Conservation (phyloP, 2,329 filamentous ascomycete genomes). For the Clarireedia homoeocarpa region DNA sequence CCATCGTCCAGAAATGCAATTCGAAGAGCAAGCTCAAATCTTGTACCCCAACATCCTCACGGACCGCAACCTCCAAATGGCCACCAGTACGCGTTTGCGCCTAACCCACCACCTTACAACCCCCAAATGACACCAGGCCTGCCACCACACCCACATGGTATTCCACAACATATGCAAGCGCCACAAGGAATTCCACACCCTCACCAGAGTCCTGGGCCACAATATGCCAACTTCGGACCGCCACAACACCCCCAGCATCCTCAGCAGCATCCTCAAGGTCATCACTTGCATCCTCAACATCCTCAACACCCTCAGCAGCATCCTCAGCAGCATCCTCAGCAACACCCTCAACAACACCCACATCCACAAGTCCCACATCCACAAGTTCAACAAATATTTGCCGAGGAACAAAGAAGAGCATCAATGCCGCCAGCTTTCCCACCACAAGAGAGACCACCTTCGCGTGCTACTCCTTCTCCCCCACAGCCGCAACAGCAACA, state of each 20-base stretch:
- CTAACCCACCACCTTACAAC: slow-evolving; percentile 80
- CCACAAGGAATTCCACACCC: slow-evolving; percentile 17
- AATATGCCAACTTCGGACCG: slow-evolving; percentile 36
- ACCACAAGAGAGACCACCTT: slow-evolving; percentile 46
- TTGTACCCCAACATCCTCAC: slow-evolving; percentile 58
- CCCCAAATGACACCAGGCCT: slow-evolving; percentile 40
- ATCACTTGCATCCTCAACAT: neutral
- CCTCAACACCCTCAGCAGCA: slow-evolving; percentile 18
- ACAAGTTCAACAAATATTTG: slow-evolving; percentile 57
- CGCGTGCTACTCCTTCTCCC: slow-evolving; percentile 43
- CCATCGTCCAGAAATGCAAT: slow-evolving; percentile 75
- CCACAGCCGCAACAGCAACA: slow-evolving; percentile 52
- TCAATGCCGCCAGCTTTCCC: slow-evolving; percentile 66
- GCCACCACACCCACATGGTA: slow-evolving; percentile 33
- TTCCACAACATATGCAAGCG: slow-evolving; percentile 24
- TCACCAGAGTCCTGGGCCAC: slow-evolving; percentile 31
- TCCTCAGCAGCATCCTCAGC: slow-evolving; percentile 32
- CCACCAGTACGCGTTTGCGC: slow-evolving; percentile 64
- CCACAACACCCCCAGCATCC: slow-evolving; percentile 24
- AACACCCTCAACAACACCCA: slow-evolving; percentile 36
- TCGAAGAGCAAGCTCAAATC: slow-evolving; percentile 65
- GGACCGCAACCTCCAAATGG: slow-evolving; percentile 53
- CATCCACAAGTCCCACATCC: slow-evolving; percentile 43
- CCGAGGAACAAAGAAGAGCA: slow-evolving; percentile 68
- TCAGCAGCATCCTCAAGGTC: slow-evolving; percentile 13